Evolutionary conservation across 495 filamentous ascomycete species (phyloP).

Genomic region (Penicillium canescens): DNA sequence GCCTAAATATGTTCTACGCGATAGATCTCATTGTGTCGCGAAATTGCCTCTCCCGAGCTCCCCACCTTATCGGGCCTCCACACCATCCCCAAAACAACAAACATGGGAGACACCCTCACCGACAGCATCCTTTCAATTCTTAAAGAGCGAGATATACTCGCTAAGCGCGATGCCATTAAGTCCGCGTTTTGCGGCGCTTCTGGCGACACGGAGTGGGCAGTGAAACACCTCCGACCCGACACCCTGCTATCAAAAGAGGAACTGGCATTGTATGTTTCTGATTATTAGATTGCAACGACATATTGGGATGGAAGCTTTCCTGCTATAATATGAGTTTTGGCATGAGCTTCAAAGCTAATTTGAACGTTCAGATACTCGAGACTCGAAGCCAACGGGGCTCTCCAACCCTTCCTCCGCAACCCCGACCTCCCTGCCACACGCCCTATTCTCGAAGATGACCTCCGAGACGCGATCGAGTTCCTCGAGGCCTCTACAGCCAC

Average conservation of each 20-base stretch:
- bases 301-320: too few species aligned
- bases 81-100: background rate
- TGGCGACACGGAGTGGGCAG: slow-evolving; percentile 33
- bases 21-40: too few species aligned
- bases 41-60: background rate
- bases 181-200: slow-evolving; percentile 26
- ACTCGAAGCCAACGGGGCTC: slow-evolving; percentile 30
- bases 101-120: slow-evolving; percentile 3
- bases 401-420: slow-evolving; percentile 29
- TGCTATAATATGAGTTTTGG: too few species aligned
- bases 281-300: too few species aligned
- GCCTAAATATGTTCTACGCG: too few species aligned
- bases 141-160: slow-evolving; percentile 32
- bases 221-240: slow-evolving; percentile 30
- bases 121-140: slow-evolving; percentile 13
- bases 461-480: slow-evolving; percentile 36
- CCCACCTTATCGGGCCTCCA: background rate
- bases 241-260: slow-evolving; percentile 46
- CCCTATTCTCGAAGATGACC: slow-evolving; percentile 41
- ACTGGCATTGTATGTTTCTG: slow-evolving; percentile 30
- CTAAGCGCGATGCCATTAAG: slow-evolving; percentile 28
- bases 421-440: slow-evolving; percentile 30
- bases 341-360: slow-evolving; percentile 1
- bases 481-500: slow-evolving; percentile 38
- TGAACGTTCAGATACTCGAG: slow-evolving; percentile 28